These are phyloP conservation scores for Russula brevipes DNA, from an alignment of 768 basidiomycete genomes.

Conservation along the genomic window DNA sequence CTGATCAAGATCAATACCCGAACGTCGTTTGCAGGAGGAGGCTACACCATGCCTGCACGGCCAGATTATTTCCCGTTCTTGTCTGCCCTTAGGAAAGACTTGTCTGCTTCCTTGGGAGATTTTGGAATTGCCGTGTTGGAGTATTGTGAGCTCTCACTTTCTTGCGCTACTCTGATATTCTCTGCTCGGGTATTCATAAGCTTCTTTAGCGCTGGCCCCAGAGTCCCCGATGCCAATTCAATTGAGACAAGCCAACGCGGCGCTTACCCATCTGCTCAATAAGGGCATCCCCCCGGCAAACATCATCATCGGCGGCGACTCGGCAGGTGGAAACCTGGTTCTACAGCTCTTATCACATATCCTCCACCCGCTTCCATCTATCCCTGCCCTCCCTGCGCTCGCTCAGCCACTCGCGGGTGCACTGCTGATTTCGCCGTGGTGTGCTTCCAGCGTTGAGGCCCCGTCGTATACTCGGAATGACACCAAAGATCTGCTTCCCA, in stretches of 20 bases:
- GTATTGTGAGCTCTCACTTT: too few relatives aligned
- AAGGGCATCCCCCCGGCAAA: slow-evolving; percentile 23
- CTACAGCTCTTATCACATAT: slow-evolving; percentile 24
- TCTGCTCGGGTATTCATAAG: not conserved
- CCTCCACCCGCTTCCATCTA: slow-evolving; percentile 18
- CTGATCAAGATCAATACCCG: not conserved
- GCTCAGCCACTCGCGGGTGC: slow-evolving; percentile 1
- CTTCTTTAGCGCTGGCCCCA: not conserved
- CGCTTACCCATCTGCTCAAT: slow-evolving; percentile 20
- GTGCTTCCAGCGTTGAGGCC: not conserved
- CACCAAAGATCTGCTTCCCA: not conserved
- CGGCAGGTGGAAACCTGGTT: slow-evolving; percentile 25
- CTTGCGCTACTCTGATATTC: too few relatives aligned
- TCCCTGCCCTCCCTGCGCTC: too few relatives aligned
- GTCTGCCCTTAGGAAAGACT: not conserved
- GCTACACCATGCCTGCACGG: not conserved
- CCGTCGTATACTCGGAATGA: slow-evolving; percentile 3
- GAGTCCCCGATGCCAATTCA: slow-evolving; percentile 24
- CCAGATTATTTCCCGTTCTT: not conserved
- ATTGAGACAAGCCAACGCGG: slow-evolving; percentile 23
- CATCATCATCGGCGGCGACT: slow-evolving; percentile 26
- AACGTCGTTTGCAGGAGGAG: slow-evolving; percentile 4
- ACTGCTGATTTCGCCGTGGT: slow-evolving; percentile 10
- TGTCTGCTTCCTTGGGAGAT: not conserved
- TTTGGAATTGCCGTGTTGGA: not conserved